Conservation (phyloP, 805 yeast genomes). For the Suhomyces sp. region DNA sequence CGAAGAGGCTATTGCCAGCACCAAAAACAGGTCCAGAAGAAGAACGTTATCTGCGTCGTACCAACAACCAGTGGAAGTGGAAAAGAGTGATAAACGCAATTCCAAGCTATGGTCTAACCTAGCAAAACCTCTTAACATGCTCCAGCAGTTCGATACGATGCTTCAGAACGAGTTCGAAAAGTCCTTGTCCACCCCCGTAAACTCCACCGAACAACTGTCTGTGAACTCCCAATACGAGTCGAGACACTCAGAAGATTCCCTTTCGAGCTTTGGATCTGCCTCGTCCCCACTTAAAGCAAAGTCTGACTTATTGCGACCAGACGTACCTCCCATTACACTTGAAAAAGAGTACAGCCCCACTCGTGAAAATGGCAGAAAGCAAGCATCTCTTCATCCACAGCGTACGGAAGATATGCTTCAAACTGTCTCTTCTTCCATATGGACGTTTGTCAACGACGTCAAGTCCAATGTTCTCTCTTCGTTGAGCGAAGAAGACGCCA, state of each 20-base stretch:
- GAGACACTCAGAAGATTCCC: constrained; percentile 26
- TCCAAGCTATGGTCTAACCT: constrained; percentile 32
- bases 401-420: constrained; percentile 38
- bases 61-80: background rate
- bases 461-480: constrained; percentile 32
- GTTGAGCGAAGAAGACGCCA: constrained; percentile 14
- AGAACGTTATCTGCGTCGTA: constrained; percentile 11
- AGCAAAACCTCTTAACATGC: constrained; percentile 39
- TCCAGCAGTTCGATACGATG: constrained; percentile 67
- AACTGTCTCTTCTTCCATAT: constrained; percentile 38
- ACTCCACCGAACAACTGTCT: constrained; percentile 1
- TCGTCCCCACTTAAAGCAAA: constrained; percentile 26
- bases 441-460: constrained; percentile 44
- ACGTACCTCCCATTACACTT: background rate
- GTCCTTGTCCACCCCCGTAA: constrained; percentile 7
- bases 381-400: background rate
- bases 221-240: constrained; percentile 7
- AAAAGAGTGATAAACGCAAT: constrained; percentile 5
- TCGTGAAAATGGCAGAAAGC: background rate
- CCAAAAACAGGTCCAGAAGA: constrained; percentile 22
- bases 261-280: constrained; percentile 19
- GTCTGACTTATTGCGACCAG: constrained; percentile 14
- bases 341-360: background rate
- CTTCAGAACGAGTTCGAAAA: constrained; percentile 65
- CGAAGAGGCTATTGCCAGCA: constrained; percentile 27